Evolutionary conservation across 164 flowering plant species (phyloP), one percentile per base, ranked within the genome.

Genomic region (Chimonanthus salicifolius): DNA sequence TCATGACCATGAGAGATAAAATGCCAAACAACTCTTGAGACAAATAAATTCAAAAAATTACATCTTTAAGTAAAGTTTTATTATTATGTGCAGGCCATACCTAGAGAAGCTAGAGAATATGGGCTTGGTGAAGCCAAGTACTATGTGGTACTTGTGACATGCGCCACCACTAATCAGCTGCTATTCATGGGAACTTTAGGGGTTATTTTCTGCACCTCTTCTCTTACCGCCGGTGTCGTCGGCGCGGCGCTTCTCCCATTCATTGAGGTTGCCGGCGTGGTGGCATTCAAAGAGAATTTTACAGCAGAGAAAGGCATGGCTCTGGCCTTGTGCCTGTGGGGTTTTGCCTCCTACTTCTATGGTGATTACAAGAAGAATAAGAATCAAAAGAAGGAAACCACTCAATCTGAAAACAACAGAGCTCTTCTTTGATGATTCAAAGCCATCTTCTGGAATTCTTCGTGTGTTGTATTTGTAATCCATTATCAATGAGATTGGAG

Each of bases 251-350:
- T 73, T 6, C 64, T 77, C 7, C 79, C 79, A 0, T 5, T 73
- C 7, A 71, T 68, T 20, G 58, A 69, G 51, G 49, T 77, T 6
- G 54, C 65, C 0, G 76, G 70, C 16, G 63, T 77, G 18, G 15
- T 72, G 6, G 64, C 64, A 60, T 77, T 6, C 64, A 6, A 72
- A 45, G 79, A 77, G 65, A 69, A 49, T 48, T 77, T 77, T 68
- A 72, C 20, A 4, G 69, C 68, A 20, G 79, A 77, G 69, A 77
- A 77, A 10, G 79, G 79, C 5, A 18, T 72, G 64, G 45, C 79
- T 7, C 47, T 72, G 65, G 72, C 64, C 7, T 51, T 76, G 18
- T 68, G 72, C 7, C 18, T 77, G 4, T 77, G 79, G 75, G 72
- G 79, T 6, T 76, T 76, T 60, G 49, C 58, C 9, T 76, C 78